Evolutionary conservation across 2,329 filamentous ascomycete species (phyloP).

Genomic region (Talaromyces amestolkiae): DNA sequence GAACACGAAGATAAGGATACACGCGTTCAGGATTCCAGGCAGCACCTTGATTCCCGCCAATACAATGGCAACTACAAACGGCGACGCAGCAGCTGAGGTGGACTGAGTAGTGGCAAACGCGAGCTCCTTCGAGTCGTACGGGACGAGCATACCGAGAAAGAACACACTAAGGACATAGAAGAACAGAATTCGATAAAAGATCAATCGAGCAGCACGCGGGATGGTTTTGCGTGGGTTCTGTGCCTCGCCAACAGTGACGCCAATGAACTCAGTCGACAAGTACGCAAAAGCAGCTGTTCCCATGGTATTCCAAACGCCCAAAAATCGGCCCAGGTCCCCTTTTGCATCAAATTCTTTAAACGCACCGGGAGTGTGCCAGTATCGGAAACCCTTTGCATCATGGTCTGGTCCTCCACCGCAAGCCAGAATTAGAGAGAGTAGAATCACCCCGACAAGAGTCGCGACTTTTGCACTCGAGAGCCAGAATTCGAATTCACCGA

Average conservation of each 20-base stretch:
- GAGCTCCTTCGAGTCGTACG: conserved; percentile 62
- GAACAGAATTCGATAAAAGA: conserved; percentile 73
- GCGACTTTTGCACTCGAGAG: conserved; percentile 61
- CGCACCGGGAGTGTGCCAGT: conserved; percentile 61
- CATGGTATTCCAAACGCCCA: conserved; percentile 64
- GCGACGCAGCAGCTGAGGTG: conserved; percentile 57
- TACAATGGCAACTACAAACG: conserved; percentile 69
- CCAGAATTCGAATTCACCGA: conserved; percentile 63
- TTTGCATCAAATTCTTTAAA: conserved; percentile 46
- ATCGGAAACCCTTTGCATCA: conserved; percentile 60
- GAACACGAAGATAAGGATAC: conserved; percentile 70
- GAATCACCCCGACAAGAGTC: conserved; percentile 48
- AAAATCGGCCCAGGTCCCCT: conserved; percentile 51
- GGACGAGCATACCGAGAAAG: conserved; percentile 70
- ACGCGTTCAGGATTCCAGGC: conserved; percentile 66
- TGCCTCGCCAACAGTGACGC: conserved; percentile 71
- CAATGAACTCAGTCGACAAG: conserved; percentile 69
- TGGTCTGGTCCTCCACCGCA: conserved; percentile 37
- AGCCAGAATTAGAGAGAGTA: conserved; percentile 21
- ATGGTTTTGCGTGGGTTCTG: conserved; percentile 72
- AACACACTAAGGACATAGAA: conserved; percentile 73
- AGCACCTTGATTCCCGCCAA: conserved; percentile 60
- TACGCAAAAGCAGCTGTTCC: conserved; percentile 74
- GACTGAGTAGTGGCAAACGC: conserved; percentile 44
- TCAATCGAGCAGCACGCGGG: conserved; percentile 70